phyloP scores from a whole-genome alignment of 177 flowering plant species.

The Telopea speciosissima region DNA sequence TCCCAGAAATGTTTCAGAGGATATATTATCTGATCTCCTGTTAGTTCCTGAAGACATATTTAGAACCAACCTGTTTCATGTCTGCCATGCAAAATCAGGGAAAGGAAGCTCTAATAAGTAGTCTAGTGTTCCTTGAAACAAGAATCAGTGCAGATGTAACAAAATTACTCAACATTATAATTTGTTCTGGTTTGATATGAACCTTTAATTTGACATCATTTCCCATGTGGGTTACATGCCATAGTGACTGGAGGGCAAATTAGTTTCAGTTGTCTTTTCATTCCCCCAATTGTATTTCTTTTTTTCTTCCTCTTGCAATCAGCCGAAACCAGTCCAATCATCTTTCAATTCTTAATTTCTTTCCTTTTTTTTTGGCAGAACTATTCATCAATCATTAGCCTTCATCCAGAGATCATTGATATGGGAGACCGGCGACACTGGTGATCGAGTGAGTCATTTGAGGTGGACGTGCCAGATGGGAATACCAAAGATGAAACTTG shows the following conservation, averaged over 20 bases:
- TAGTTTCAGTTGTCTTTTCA: not conserved
- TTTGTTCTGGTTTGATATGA: not conserved
- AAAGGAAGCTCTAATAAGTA: too few relatives aligned
- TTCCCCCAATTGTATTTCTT: not conserved
- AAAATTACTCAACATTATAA: too few relatives aligned
- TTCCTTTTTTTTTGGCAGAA: slow-evolving; percentile 64
- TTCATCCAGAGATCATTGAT: slow-evolving; percentile 78
- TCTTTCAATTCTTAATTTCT: not conserved
- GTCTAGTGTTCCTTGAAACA: too few relatives aligned
- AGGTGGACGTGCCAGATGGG: slow-evolving; percentile 83
- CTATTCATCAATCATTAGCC: slow-evolving; percentile 72
- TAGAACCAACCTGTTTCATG: not conserved
- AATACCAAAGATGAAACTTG: slow-evolving; percentile 88
- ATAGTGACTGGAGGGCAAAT: not conserved
- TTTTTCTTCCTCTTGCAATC: not conserved
- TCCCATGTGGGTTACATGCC: not conserved
- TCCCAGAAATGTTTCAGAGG: not conserved
- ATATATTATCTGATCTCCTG: not conserved
- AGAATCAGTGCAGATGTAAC: not conserved
- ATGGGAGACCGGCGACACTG: slow-evolving; percentile 73
- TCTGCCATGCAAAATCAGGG: not conserved
- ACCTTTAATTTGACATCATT: not conserved
- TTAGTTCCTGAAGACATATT: not conserved
- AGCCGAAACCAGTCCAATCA: not conserved
- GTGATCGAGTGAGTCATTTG: slow-evolving; percentile 81